Conservation (phyloP, 1,284 basidiomycete genomes). For the Sparassis latifolia region DNA sequence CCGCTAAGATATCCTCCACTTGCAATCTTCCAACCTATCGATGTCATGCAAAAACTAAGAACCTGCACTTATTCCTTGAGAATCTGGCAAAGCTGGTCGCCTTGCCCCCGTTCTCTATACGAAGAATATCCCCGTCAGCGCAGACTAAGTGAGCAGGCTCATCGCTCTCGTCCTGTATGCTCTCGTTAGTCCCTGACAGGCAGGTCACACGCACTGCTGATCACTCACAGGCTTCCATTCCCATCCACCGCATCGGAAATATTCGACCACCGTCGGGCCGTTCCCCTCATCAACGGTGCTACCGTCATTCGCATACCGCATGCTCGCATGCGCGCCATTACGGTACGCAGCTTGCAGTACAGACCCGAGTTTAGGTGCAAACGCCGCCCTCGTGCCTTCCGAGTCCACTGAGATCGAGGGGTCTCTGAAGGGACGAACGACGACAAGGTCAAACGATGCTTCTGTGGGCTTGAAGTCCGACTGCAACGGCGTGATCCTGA, state of each 20-base stretch:
- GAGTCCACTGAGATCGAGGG: slow-evolving; percentile 40
- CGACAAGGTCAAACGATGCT: slow-evolving; percentile 66
- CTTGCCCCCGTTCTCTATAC: slow-evolving; percentile 49
- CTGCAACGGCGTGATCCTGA: slow-evolving; percentile 66
- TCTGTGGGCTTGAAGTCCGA: slow-evolving; percentile 27
- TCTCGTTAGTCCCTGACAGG: slow-evolving; percentile 1
- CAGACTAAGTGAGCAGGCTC: slow-evolving; percentile 62
- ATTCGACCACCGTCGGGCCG: slow-evolving; percentile 68
- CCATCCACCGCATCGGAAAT: slow-evolving; percentile 76
- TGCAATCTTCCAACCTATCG: not conserved
- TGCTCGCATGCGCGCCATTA: slow-evolving; percentile 61
- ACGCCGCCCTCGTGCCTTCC: slow-evolving; percentile 34
- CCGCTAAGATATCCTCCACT: not conserved
- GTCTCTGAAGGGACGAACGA: slow-evolving; percentile 78
- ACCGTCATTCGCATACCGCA: slow-evolving; percentile 51
- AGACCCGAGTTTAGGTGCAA: slow-evolving; percentile 40
- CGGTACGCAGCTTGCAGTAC: slow-evolving; percentile 66
- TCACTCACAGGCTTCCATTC: slow-evolving; percentile 76
- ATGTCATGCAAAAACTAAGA: slow-evolving; percentile 38
- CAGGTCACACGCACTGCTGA: not conserved
- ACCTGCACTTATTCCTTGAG: slow-evolving; percentile 29
- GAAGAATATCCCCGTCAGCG: slow-evolving; percentile 64
- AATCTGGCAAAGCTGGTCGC: slow-evolving; percentile 39
- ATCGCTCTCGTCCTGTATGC: slow-evolving; percentile 45
- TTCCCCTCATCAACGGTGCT: slow-evolving; percentile 32